A percentile compares a stretch with the other conserved stretches of the same genome.
Conservation (phyloP, 257 asterid genomes). For the Linderniella brevidens region DNA sequence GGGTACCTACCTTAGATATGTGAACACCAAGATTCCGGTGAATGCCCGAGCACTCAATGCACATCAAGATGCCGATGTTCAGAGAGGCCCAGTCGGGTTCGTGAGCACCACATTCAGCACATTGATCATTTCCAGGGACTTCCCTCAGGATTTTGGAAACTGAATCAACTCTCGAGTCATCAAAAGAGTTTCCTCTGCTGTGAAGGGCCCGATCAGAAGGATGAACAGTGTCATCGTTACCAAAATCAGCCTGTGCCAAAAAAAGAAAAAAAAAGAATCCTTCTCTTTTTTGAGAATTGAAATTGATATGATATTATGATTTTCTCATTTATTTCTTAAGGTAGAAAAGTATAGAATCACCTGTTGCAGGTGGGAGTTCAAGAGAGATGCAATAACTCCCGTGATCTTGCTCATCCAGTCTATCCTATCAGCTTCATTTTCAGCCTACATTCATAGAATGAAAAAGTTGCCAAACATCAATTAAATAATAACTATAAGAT, state of each 20-base stretch:
- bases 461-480: background rate
- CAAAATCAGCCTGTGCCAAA: constrained; percentile 65
- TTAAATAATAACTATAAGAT: constrained; percentile 3
- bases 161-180: constrained; percentile 31
- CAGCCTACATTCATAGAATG: constrained; percentile 33
- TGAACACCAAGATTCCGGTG: constrained; percentile 99
- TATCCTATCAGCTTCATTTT: constrained; percentile 84
- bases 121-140: constrained; percentile 69
- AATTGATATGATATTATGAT: constrained; percentile 1
- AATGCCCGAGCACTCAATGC: constrained; percentile 97
- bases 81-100: constrained; percentile 98
- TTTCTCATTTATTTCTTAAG: constrained; percentile 4
- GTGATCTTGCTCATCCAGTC: constrained; percentile 97
- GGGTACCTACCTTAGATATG: constrained; percentile 56
- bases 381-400: constrained; percentile 72
- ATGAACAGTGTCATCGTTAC: constrained; percentile 17
- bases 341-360: constrained; percentile 22
- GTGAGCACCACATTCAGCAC: constrained; percentile 81
- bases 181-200: constrained; percentile 23
- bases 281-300: constrained; percentile 9
- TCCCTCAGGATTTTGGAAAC: constrained; percentile 69
- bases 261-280: constrained; percentile 12
- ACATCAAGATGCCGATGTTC: constrained; percentile 80
- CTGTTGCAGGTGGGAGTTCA: constrained; percentile 86
- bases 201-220: constrained; percentile 19